These are phyloP conservation scores for Chaetomium strumarium DNA, from an alignment of 2,329 filamentous ascomycete species.

Conservation along the genomic window DNA sequence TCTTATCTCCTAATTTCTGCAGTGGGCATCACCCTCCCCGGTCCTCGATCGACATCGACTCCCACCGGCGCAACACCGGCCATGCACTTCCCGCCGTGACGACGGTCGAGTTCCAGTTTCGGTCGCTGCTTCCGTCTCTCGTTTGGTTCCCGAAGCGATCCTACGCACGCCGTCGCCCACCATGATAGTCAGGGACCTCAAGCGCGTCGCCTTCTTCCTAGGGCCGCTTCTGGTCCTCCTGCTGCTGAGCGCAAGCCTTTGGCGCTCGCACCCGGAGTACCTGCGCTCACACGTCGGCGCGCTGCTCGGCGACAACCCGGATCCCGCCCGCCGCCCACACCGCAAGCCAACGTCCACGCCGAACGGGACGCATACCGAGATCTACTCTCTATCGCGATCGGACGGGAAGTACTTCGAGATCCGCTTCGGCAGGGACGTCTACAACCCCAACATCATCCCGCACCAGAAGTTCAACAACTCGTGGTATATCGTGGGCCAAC, in stretches of 20 bases:
- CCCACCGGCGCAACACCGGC: not conserved
- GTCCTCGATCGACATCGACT: not conserved
- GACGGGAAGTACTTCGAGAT: conserved; percentile 45
- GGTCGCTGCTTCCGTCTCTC: not conserved
- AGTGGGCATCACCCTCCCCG: not conserved
- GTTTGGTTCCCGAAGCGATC: not conserved
- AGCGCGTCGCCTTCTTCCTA: conserved; percentile 25
- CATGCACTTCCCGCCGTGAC: not conserved
- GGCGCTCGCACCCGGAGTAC: conserved; percentile 12
- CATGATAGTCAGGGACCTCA: conserved; percentile 18
- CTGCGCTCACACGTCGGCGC: conserved; percentile 11
- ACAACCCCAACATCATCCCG: conserved; percentile 54
- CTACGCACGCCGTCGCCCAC: not conserved
- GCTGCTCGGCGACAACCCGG: conserved; percentile 5
- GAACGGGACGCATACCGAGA: conserved; percentile 29
- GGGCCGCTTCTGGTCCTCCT: conserved; percentile 29
- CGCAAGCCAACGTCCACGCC: conserved; percentile 3
- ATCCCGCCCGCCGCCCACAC: not conserved
- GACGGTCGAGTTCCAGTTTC: not conserved
- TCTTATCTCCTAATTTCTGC: not conserved
- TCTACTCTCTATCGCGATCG: conserved; percentile 42
- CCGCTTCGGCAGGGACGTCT: conserved; percentile 38
- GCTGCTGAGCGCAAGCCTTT: conserved; percentile 26
- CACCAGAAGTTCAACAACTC: conserved; percentile 43
- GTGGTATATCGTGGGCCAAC: conserved; percentile 49